Evolutionary conservation across 441 rosid species (phyloP).

Genomic region (Brassica hybrid): DNA sequence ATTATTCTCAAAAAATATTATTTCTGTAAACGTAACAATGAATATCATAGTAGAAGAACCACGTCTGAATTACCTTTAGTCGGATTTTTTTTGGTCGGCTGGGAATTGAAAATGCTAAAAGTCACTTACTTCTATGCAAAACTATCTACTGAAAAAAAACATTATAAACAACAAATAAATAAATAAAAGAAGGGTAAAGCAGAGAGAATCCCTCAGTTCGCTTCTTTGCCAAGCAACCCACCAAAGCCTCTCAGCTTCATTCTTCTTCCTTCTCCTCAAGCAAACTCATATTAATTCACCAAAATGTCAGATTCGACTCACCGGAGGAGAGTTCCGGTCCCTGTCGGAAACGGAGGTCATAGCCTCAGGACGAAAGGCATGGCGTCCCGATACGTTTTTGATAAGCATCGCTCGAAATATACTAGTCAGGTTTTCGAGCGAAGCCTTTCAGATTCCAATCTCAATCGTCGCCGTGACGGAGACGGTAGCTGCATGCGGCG

Average conservation of each 20-base stretch:
- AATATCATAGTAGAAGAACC: slow-evolving; percentile 12
- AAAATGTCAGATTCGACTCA: slow-evolving; percentile 30
- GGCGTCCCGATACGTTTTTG: not conserved
- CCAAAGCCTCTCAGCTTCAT: slow-evolving; percentile 27
- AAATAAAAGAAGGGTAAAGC: slow-evolving; percentile 15
- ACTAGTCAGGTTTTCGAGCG: slow-evolving; percentile 22
- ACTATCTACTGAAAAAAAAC: not conserved
- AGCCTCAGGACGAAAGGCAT: slow-evolving; percentile 13
- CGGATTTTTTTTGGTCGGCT: slow-evolving; percentile 28
- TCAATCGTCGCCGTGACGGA: slow-evolving; percentile 31
- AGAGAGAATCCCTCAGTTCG: slow-evolving; percentile 31
- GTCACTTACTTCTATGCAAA: not conserved
- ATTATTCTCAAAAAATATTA: not conserved
- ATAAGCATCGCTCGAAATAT: not conserved
- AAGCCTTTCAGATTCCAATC: slow-evolving; percentile 41
- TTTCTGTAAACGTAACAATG: not conserved
- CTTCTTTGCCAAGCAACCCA: slow-evolving; percentile 44
- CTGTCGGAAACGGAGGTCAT: slow-evolving; percentile 13
- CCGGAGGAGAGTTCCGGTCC: slow-evolving; percentile 21
- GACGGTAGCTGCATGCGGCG: slow-evolving; percentile 19
- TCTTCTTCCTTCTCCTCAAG: slow-evolving; percentile 21
- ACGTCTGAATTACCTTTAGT: slow-evolving; percentile 15
- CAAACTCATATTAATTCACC: not conserved
- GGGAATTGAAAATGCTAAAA: slow-evolving; percentile 2
- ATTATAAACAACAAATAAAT: not conserved